Conservation (phyloP, 805 yeast species). For the Schwanniomyces pseudopolymorphus region DNA sequence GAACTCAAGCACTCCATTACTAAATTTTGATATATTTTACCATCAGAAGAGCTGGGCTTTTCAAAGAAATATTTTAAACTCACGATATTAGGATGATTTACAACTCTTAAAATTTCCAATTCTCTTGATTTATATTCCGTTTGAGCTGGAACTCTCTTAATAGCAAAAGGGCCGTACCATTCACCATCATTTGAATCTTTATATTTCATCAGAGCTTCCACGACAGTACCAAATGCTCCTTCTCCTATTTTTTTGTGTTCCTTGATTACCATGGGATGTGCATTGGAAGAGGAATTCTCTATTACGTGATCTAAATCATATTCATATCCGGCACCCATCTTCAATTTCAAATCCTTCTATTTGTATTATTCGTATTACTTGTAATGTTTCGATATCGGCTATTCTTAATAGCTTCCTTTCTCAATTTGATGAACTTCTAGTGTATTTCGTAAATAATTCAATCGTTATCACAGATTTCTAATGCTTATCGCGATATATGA, state of each 20-base stretch:
- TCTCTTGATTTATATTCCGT: slow-evolving; percentile 84
- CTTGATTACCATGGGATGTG: slow-evolving; percentile 63
- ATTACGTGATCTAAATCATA: slow-evolving; percentile 49
- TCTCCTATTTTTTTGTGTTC: slow-evolving; percentile 78
- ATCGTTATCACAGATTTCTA: too few relatives aligned
- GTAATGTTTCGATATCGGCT: not conserved
- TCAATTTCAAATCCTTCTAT: not conserved
- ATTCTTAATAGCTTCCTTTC: too few relatives aligned
- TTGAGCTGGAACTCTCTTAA: slow-evolving; percentile 82
- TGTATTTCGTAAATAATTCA: too few relatives aligned
- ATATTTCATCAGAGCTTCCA: slow-evolving; percentile 59
- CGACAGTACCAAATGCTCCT: slow-evolving; percentile 85
- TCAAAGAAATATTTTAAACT: slow-evolving; percentile 69
- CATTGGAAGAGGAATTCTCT: slow-evolving; percentile 52
- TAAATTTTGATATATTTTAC: slow-evolving; percentile 70
- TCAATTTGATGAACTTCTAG: too few relatives aligned
- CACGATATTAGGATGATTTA: slow-evolving; percentile 80
- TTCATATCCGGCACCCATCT: slow-evolving; percentile 18
- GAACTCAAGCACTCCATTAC: slow-evolving; percentile 90
- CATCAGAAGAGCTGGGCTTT: slow-evolving; percentile 60
- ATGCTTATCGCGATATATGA: too few relatives aligned
- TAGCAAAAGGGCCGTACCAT: slow-evolving; percentile 82
- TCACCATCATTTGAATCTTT: slow-evolving; percentile 13
- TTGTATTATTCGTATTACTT: not conserved
- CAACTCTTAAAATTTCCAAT: slow-evolving; percentile 69